Conservation (phyloP, 2,329 filamentous ascomycete genomes). For the Lasiodiplodia gonubiensis region DNA sequence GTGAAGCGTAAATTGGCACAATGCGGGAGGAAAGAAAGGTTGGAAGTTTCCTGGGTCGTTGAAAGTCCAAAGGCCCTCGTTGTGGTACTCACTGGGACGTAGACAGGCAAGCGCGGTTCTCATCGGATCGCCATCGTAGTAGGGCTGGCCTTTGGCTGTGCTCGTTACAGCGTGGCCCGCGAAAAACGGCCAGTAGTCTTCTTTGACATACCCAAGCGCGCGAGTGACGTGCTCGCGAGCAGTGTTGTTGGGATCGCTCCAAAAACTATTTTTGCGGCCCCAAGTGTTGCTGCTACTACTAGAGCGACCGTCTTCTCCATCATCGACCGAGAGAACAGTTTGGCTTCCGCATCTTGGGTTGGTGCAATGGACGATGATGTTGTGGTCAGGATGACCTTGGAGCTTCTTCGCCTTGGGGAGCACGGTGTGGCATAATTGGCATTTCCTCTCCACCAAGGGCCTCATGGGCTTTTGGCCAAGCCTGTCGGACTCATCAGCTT, state of each 20-base stretch:
- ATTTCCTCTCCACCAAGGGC: constrained; percentile 1
- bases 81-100: neutral
- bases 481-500: neutral
- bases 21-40: constrained; percentile 2
- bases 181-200: neutral
- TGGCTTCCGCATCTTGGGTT: neutral
- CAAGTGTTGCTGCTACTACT: neutral
- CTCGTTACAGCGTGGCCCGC: neutral
- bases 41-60: constrained; percentile 14
- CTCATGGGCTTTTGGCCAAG: neutral
- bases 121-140: neutral
- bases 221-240: neutral
- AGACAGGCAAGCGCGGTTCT: neutral
- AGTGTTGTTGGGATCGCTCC: neutral
- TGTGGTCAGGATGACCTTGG: neutral
- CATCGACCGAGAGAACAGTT: neutral
- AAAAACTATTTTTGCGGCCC: neutral
- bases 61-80: constrained; percentile 1
- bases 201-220: too few species aligned
- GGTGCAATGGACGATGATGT: neutral
- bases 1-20: neutral
- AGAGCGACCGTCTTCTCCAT: neutral
- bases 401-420: neutral
- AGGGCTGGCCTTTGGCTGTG: neutral
- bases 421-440: neutral